Percentiles rank a stretch among this genome's conserved stretches.
Conservation (phyloP, 257 asterid genomes). For the Solanum paucissectum region DNA sequence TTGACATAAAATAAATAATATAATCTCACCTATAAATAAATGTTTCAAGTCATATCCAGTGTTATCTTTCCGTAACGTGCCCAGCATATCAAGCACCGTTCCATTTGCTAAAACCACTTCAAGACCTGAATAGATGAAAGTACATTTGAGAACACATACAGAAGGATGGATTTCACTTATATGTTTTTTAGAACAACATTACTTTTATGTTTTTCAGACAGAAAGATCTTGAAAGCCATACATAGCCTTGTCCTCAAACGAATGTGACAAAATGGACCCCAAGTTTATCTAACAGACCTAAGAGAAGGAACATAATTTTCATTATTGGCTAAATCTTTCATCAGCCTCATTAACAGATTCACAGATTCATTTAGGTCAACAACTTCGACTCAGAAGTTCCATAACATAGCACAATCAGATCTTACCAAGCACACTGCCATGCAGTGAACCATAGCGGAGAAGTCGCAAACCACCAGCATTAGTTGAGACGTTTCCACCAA, state of each 20-base stretch:
- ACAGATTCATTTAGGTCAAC: neutral
- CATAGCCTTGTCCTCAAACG: neutral
- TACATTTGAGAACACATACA: neutral
- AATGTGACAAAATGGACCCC: neutral
- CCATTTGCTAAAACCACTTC: constrained; percentile 97
- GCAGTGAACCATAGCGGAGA: constrained; percentile 92
- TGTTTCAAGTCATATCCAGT: constrained; percentile 98
- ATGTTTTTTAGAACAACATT: neutral
- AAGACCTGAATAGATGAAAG: constrained; percentile 50
- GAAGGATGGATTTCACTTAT: neutral
- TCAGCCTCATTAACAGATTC: neutral
- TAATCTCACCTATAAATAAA: constrained; percentile 69
- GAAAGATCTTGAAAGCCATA: neutral
- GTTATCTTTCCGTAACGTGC: constrained; percentile 89
- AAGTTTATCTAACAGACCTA: neutral
- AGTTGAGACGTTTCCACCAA: constrained; percentile 94
- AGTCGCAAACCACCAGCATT: constrained; percentile 99
- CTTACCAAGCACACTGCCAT: constrained; percentile 94
- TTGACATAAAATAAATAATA: constrained; percentile 2
- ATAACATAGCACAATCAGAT: neutral
- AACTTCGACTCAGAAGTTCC: neutral
- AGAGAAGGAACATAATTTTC: neutral
- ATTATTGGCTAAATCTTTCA: neutral
- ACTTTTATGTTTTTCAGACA: neutral
- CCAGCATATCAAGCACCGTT: constrained; percentile 91